Conservation (phyloP, 371 early-diverging fungal species). For the Syncephalastrum monosporum region DNA sequence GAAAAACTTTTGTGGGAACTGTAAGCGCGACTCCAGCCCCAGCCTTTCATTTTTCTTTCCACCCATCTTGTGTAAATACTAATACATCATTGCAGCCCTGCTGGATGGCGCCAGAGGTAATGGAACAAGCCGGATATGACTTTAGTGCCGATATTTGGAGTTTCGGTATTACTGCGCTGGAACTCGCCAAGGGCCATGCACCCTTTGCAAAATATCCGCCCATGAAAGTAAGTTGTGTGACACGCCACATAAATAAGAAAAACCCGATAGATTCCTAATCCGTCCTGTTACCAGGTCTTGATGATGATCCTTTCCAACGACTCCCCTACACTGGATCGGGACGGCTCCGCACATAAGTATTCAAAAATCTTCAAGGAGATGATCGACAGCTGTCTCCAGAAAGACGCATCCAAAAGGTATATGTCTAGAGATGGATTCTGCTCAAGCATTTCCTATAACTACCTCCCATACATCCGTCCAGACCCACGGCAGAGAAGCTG, state of each 20-base stretch:
- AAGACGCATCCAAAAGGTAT: slow-evolving; percentile 80
- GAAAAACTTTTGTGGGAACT: slow-evolving; percentile 92
- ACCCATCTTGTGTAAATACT: slow-evolving; percentile 6
- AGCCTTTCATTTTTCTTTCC: not conserved
- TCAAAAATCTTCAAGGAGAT: slow-evolving; percentile 81
- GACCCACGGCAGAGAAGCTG: slow-evolving; percentile 80
- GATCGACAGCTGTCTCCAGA: slow-evolving; percentile 81
- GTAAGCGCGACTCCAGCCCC: slow-evolving; percentile 16
- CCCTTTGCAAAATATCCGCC: slow-evolving; percentile 92
- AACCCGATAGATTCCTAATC: not conserved
- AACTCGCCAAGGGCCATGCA: slow-evolving; percentile 90
- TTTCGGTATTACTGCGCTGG: slow-evolving; percentile 90
- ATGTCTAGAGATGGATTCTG: too few relatives aligned
- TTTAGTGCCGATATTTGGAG: slow-evolving; percentile 94
- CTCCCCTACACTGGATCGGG: slow-evolving; percentile 85
- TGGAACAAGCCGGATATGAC: slow-evolving; percentile 81
- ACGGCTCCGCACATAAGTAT: slow-evolving; percentile 71
- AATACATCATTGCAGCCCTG: slow-evolving; percentile 54
- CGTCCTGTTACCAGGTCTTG: slow-evolving; percentile 58
- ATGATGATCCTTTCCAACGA: slow-evolving; percentile 89
- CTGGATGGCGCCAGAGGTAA: slow-evolving; percentile 91
- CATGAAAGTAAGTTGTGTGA: slow-evolving; percentile 60
- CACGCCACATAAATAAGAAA: slow-evolving; percentile 3
- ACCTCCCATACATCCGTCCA: slow-evolving; percentile 9
- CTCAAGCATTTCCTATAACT: too few relatives aligned